Evolutionary conservation across 345 rosid species (phyloP), one percentile per base, ranked within the genome.

Genomic region (Gynandropsis gynandra): DNA sequence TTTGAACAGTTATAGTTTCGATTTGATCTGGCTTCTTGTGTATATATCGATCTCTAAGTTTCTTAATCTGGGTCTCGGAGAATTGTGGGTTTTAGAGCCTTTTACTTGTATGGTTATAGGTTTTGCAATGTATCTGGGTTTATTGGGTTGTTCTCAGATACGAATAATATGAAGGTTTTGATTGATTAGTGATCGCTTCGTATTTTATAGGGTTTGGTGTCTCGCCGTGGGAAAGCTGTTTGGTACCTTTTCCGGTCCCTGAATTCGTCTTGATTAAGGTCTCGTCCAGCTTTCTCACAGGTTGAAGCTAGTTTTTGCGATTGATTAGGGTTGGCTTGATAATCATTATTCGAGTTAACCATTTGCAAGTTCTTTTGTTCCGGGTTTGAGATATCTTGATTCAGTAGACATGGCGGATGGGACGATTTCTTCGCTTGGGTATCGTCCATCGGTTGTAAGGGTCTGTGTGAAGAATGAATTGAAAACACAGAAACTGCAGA

Each of bases 401-500:
- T 51, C 43, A 38, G 70, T 54, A 47, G 76, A 44, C 52, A 89
- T 89, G 97, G 83, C 61, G 60, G 94, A 83, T 40, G 79, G 81
- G 5, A 66, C 83, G 8, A 66, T 80, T 1, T 83, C 96, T 43
- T 70, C 78, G 55, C 48, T 80, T 9, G 80, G 89, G 29, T 72
- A 69, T 62, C 51, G 80, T 29, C 78, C 88, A 0, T 18, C 80
- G 59, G 60, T 67, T 52, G 58, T 67, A 17, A 63, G 72, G 29
- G 10, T 68, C 60, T 37, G 78, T 51, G 58, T 59, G 1, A 76
- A 72, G 77, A 74, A 66, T 33, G 50, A 32, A 39, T 60, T 78
- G 8, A 36, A n/a, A 57, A 66, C 56, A 42, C 71, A 62, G 72
- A 80, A 58, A 56, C 24, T 59, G 13, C 41, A 56, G 1, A 50